These are phyloP conservation scores for Trifolium pratense DNA, from an alignment of 306 rosid species.

Conservation along the genomic window DNA sequence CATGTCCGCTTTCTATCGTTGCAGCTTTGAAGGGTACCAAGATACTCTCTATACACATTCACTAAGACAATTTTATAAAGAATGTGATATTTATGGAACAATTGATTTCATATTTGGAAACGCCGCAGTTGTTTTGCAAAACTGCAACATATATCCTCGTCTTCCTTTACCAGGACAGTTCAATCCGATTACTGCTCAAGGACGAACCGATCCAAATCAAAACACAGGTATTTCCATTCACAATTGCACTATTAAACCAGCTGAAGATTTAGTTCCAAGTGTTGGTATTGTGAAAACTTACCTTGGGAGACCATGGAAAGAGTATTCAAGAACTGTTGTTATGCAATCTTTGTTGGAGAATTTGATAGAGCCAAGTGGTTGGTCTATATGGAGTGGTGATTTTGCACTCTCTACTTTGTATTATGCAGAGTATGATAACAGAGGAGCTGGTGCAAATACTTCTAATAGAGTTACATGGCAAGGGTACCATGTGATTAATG, in stretches of 20 bases:
- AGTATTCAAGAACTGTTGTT: not conserved
- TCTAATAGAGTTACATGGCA: not conserved
- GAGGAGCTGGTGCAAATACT: not conserved
- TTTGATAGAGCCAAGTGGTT: not conserved
- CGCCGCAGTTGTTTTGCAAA: not conserved
- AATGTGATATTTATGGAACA: not conserved
- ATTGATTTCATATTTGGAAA: not conserved
- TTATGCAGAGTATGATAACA: not conserved
- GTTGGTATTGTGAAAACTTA: not conserved
- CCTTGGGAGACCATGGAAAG: not conserved
- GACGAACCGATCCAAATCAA: not conserved
- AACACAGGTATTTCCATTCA: not conserved
- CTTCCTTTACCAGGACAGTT: not conserved
- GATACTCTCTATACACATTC: not conserved
- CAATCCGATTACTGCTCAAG: not conserved
- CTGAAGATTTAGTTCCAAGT: not conserved
- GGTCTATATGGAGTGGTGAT: not conserved
- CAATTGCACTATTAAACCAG: not conserved
- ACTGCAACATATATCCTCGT: not conserved
- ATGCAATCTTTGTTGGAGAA: not conserved
- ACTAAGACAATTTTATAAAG: not conserved
- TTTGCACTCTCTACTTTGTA: not conserved
- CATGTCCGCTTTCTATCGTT: not conserved
- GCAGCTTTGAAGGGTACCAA: constrained; percentile 1
- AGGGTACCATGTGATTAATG: not conserved